Base-by-base conservation (phyloP, 2,329 filamentous ascomycete species). In the Calcarisporium arbuscula region DNA sequence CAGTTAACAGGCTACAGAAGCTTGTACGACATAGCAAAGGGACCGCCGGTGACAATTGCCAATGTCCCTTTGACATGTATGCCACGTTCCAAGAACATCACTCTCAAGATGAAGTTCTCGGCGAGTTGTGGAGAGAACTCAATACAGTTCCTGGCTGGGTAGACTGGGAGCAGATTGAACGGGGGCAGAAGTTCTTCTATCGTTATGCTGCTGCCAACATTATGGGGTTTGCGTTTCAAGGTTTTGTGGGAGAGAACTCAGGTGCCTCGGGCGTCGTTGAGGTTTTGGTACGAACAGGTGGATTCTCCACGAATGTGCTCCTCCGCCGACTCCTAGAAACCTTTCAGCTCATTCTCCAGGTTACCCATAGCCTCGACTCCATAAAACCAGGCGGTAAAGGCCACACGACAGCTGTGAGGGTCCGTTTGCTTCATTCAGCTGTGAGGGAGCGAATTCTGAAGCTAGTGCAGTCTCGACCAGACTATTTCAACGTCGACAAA, bases 1-100 rank as follows among this genome's bases (percentile, higher is more conserved):
- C 36, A 8, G 36, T 43, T 11, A 40, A 34, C 19, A 41, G 19
- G 22, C 36, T 48, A 8, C 44, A 48, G 22, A 25, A 34, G 8
- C 39, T 45, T 23, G 28, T 27, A 2, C 21, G 32, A 12, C 27
- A 56, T 5, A 17, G 26, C 10, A 42, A 33, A 18, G 23, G 16
- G 10, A 19, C 0, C n/a, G n/a, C n/a, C n/a, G n/a, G n/a, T n/a
- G n/a, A n/a, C n/a, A n/a, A n/a, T n/a, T n/a, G n/a, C n/a, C 23
- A n/a, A n/a, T n/a, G n/a, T n/a, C n/a, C n/a, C n/a, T n/a, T n/a
- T n/a, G n/a, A n/a, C n/a, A n/a, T n/a, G n/a, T n/a, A n/a, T n/a
- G n/a, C n/a, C n/a, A n/a, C n/a, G n/a, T n/a, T n/a, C n/a, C n/a
- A n/a, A n/a, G n/a, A n/a, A n/a, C n/a, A n/a, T n/a, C n/a, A n/a